Evolutionary conservation across 2,329 filamentous ascomycete species (phyloP).

Genomic region (Zalaria obscura): DNA sequence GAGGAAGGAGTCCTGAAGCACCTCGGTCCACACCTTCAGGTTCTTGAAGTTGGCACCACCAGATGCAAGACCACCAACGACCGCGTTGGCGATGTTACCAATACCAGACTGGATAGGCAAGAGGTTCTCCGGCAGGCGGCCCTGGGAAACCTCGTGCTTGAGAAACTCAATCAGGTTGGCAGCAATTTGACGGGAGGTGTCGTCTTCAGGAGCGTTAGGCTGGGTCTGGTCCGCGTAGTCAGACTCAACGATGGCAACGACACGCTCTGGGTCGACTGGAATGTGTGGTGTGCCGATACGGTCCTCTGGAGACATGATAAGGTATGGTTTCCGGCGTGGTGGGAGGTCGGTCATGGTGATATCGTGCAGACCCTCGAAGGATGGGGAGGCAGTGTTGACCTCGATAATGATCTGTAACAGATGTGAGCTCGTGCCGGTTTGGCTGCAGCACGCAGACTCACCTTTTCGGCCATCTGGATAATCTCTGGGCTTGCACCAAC

Average conservation of each 20-base stretch:
- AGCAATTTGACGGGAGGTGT: slow-evolving; percentile 57
- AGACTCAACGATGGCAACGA: slow-evolving; percentile 72
- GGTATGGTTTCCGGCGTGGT: slow-evolving; percentile 67
- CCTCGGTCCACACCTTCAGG: slow-evolving; percentile 86
- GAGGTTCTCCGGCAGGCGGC: slow-evolving; percentile 61
- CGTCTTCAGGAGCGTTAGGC: slow-evolving; percentile 66
- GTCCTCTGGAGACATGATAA: slow-evolving; percentile 75
- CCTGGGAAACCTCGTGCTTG: slow-evolving; percentile 69
- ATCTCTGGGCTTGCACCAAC: slow-evolving; percentile 78
- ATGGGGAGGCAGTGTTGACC: slow-evolving; percentile 75
- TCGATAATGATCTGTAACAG: slow-evolving; percentile 59
- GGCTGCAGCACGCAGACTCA: slow-evolving; percentile 12
- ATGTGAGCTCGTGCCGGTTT: neutral
- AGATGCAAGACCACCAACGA: slow-evolving; percentile 67
- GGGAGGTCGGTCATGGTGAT: slow-evolving; percentile 82
- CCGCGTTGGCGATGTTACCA: slow-evolving; percentile 86
- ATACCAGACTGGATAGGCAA: slow-evolving; percentile 78
- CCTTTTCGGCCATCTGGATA: slow-evolving; percentile 81
- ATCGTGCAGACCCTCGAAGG: slow-evolving; percentile 78
- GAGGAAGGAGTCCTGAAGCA: slow-evolving; percentile 83
- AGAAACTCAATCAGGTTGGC: slow-evolving; percentile 70
- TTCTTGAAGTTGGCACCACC: slow-evolving; percentile 66
- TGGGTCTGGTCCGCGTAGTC: slow-evolving; percentile 67
- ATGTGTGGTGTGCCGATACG: slow-evolving; percentile 73
- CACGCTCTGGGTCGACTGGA: slow-evolving; percentile 70